phyloP scores from a whole-genome alignment of 176 grass and related monocot genomes.

The Guadua angustifolia region DNA sequence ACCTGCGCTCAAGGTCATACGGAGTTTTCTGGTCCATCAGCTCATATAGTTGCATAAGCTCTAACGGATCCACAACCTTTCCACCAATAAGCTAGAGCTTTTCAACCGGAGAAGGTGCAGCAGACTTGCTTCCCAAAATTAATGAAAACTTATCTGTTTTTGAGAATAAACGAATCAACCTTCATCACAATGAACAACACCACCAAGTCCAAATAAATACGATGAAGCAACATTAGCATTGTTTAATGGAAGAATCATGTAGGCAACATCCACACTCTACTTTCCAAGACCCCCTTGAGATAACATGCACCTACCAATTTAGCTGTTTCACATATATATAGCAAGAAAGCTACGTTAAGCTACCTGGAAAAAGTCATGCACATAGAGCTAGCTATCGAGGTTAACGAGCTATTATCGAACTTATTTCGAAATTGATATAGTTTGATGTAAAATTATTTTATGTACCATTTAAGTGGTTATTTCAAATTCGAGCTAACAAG shows the following conservation, averaged over 20 bases:
- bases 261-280: constrained; percentile 8
- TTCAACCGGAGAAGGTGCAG: constrained; percentile 56
- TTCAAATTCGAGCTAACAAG: too few relatives aligned
- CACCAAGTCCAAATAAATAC: constrained; percentile 5
- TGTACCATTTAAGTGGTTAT: too few relatives aligned
- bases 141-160: constrained; percentile 44
- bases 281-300: neutral
- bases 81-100: constrained; percentile 45
- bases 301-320: constrained; percentile 36
- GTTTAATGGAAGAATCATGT: constrained; percentile 34
- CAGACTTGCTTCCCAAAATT: constrained; percentile 50
- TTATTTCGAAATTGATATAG: too few relatives aligned
- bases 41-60: constrained; percentile 39
- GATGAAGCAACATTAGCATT: constrained; percentile 31
- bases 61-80: constrained; percentile 45
- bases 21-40: constrained; percentile 64
- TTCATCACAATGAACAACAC: neutral
- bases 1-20: constrained; percentile 53
- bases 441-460: too few relatives aligned
- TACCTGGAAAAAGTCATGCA: constrained; percentile 24
- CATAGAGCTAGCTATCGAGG: too few relatives aligned
- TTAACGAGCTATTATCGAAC: too few relatives aligned
- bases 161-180: constrained; percentile 41
- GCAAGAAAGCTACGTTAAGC: constrained; percentile 37
- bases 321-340: constrained; percentile 35